Conservation (phyloP, 2,329 filamentous ascomycete genomes). For the Diaporthe eres region DNA sequence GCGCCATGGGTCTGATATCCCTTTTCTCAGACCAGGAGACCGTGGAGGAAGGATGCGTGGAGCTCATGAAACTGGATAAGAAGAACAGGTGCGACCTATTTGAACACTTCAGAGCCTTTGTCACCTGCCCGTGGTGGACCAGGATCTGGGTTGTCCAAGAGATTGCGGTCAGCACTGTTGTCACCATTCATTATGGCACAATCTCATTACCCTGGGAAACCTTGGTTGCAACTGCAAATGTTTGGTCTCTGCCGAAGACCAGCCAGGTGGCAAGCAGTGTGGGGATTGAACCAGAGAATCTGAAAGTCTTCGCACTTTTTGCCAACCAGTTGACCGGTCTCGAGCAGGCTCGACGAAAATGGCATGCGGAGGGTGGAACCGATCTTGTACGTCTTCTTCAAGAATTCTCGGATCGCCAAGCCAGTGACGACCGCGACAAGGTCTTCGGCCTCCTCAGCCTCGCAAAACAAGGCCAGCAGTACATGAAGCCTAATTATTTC, state of each 20-base stretch:
- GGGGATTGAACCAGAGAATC: slow-evolving; percentile 22
- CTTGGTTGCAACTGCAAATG: neutral
- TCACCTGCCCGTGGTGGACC: slow-evolving; percentile 30
- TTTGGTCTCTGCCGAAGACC: neutral
- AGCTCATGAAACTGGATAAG: neutral
- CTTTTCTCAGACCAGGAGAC: slow-evolving; percentile 1
- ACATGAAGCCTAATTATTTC: neutral
- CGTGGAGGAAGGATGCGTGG: neutral
- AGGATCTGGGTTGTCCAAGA: slow-evolving; percentile 38
- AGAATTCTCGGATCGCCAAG: slow-evolving; percentile 27
- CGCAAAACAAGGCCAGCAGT: neutral
- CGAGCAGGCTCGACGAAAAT: slow-evolving; percentile 2
- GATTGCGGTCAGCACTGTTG: neutral
- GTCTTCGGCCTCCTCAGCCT: slow-evolving; percentile 35
- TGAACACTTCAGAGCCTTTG: slow-evolving; percentile 12
- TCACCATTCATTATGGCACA: slow-evolving; percentile 22
- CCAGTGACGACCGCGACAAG: slow-evolving; percentile 37
- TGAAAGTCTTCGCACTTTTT: slow-evolving; percentile 9
- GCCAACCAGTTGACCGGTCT: slow-evolving; percentile 6
- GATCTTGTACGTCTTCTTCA: slow-evolving; percentile 23
- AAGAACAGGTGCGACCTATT: slow-evolving; percentile 6
- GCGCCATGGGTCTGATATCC: slow-evolving; percentile 15
- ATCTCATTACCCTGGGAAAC: neutral
- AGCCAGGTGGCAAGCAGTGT: neutral
- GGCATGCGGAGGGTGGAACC: neutral